These are phyloP conservation scores for Monosporascus sp. DNA, from an alignment of 2,329 filamentous ascomycete species.

Conservation along the genomic window DNA sequence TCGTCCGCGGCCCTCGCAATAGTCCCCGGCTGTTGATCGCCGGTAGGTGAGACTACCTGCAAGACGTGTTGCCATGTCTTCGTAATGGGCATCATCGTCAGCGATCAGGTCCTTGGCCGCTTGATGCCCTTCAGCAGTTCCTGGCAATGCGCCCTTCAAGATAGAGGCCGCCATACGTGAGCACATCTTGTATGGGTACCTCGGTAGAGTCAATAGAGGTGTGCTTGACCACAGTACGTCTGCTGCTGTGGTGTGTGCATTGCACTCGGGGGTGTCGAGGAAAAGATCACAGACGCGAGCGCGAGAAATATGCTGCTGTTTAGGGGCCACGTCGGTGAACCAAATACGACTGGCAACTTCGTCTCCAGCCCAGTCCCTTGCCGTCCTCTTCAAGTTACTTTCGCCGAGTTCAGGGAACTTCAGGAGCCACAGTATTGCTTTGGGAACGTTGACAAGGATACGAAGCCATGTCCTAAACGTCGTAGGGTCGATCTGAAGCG, in stretches of 20 bases:
- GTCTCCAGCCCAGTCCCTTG: slow-evolving; percentile 74
- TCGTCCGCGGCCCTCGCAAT: slow-evolving; percentile 58
- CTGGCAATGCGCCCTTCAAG: slow-evolving; percentile 80
- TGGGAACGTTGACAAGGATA: slow-evolving; percentile 78
- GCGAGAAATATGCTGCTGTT: slow-evolving; percentile 86
- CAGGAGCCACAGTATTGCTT: slow-evolving; percentile 90
- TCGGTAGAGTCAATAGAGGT: slow-evolving; percentile 80
- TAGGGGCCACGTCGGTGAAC: slow-evolving; percentile 95
- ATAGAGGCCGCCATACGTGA: slow-evolving; percentile 97
- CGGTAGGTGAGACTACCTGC: slow-evolving; percentile 59
- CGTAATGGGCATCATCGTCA: slow-evolving; percentile 74
- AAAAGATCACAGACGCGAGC: slow-evolving; percentile 92
- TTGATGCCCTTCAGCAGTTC: slow-evolving; percentile 56
- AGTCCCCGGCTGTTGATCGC: slow-evolving; percentile 32
- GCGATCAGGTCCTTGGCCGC: slow-evolving; percentile 75
- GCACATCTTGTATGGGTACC: slow-evolving; percentile 98
- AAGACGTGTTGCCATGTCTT: slow-evolving; percentile 66
- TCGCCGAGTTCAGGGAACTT: slow-evolving; percentile 94
- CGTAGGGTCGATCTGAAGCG: slow-evolving; percentile 80
- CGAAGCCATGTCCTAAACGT: slow-evolving; percentile 95
- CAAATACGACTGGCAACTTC: slow-evolving; percentile 82
- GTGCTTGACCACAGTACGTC: slow-evolving; percentile 97
- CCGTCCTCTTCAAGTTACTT: slow-evolving; percentile 74
- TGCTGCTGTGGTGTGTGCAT: slow-evolving; percentile 94
- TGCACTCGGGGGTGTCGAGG: slow-evolving; percentile 95